Evolutionary conservation across 768 basidiomycete species (phyloP), one percentile per base, ranked within the genome.

Genomic region (Russula lepida): DNA sequence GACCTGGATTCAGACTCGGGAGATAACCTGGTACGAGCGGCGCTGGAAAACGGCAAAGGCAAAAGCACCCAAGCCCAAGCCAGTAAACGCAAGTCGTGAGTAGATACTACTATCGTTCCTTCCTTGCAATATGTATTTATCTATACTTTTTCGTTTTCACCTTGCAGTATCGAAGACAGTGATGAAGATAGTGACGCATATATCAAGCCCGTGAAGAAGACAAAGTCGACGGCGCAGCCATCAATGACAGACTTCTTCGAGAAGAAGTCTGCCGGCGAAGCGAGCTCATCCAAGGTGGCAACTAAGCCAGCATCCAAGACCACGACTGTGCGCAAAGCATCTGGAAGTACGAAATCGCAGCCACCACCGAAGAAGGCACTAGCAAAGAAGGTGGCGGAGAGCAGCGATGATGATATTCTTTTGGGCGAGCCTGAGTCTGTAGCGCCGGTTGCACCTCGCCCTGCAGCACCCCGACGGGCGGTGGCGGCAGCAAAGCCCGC

Each of bases 11-110:
- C 74, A 8, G 81, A 80, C 41, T 72, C 74, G 11, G 79, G 77
- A 37, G 63, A 74, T 44, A 69, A 71, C 59, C 68, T 73, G 66
- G 54, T 68, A 8, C 60, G 63, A 46, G 67, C 64, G 47, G 68
- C 68, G 19, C 62, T 70, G 0, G 66, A 70, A 7, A 81, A 77
- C 58, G 75, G 71, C 35, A 82, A 81, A 59, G 76, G 70, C 39
- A 84, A 81, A 65, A 76, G 72, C 1, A 75, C 74, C 68, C 2
- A 76, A 44, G n/a, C 75, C 67, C 69, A 70, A 19, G 66, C 68
- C 17, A 28, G 54, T 47, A 91, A 91, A 72, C 83, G 88, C 46
- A 92, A 90, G 72, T 87, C 81, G 89, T 86, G 54, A 33, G 76
- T 71, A 6, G 3, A 15, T 58, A n/a, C 48, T 0, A 3, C 17